These are phyloP conservation scores for Colletotrichum godetiae DNA, from an alignment of 2,329 filamentous ascomycete species.

Conservation along the genomic window DNA sequence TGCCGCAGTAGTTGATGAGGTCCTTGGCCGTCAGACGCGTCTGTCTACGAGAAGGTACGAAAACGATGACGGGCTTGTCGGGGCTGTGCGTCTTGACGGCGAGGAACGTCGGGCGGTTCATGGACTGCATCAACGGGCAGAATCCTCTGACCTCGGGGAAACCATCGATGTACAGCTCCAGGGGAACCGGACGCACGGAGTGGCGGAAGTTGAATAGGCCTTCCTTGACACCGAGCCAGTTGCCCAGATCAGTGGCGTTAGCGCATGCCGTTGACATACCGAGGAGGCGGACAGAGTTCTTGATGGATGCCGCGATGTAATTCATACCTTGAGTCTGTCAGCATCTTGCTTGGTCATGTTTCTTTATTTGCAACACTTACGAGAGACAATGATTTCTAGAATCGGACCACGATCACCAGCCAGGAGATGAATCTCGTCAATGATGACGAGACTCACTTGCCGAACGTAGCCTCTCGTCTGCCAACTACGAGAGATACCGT, in stretches of 20 bases:
- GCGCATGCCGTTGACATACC: conserved; percentile 99
- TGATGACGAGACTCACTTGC: conserved; percentile 95
- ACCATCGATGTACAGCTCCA: conserved; percentile 97
- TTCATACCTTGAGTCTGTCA: conserved; percentile 77
- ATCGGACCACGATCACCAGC: conserved; percentile 97
- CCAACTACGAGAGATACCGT: conserved; percentile 99
- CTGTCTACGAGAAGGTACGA: conserved; percentile 94
- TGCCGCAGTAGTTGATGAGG: conserved; percentile 95
- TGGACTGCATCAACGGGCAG: conserved; percentile 97
- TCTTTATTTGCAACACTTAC: conserved; percentile 46
- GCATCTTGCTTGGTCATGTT: not conserved
- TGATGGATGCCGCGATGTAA: conserved; percentile 95
- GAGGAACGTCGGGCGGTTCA: conserved; percentile 97
- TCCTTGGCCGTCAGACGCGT: conserved; percentile 96
- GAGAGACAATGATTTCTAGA: conserved; percentile 92
- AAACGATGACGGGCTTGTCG: conserved; percentile 97
- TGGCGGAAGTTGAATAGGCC: conserved; percentile 97
- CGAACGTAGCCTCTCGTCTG: conserved; percentile 96
- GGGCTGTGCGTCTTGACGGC: conserved; percentile 97
- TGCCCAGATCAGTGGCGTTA: conserved; percentile 92
- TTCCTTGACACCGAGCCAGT: conserved; percentile 97
- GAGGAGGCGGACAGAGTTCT: conserved; percentile 86
- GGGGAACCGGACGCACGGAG: conserved; percentile 92
- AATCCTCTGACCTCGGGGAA: conserved; percentile 96
- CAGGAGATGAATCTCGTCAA: conserved; percentile 98